These are phyloP conservation scores for Saccharomycopsis crataegensis DNA, from an alignment of 1,139 yeast genomes.

Conservation along the genomic window DNA sequence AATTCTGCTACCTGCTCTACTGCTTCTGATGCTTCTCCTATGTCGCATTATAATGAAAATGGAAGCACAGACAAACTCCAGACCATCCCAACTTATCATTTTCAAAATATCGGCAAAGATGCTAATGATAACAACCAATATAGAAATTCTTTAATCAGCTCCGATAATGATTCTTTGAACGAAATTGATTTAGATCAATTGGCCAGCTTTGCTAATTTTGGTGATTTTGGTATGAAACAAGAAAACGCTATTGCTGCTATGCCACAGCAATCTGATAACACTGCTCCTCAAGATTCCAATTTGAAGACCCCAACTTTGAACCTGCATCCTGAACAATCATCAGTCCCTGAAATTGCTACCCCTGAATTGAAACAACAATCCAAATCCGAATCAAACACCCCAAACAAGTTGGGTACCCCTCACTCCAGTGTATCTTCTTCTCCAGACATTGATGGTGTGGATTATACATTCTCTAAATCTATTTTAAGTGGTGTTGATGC, in stretches of 20 bases:
- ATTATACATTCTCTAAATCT: conserved; percentile 15
- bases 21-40: conserved; percentile 12
- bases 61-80: conserved; percentile 1
- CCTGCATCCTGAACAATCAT: neutral
- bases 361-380: conserved; percentile 16
- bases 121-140: neutral
- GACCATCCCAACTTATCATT: conserved; percentile 10
- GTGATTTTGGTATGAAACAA: neutral
- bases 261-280: neutral
- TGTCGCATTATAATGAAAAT: neutral
- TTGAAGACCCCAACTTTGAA: neutral
- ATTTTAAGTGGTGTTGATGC: neutral
- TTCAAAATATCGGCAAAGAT: neutral
- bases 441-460: conserved; percentile 14
- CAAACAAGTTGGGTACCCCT: conserved; percentile 14
- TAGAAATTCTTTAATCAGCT: conserved; percentile 8
- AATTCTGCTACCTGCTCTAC: conserved; percentile 9
- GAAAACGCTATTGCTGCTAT: neutral
- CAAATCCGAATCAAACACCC: conserved; percentile 17
- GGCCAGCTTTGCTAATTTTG: conserved; percentile 8
- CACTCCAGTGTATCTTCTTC: conserved; percentile 6
- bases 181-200: conserved; percentile 17
- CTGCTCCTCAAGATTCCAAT: neutral
- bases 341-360: conserved; percentile 11
- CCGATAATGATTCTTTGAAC: conserved; percentile 17